These are phyloP conservation scores for Phytopythium mirpurense DNA, from an alignment of 352 stramenopile species.

Conservation along the genomic window DNA sequence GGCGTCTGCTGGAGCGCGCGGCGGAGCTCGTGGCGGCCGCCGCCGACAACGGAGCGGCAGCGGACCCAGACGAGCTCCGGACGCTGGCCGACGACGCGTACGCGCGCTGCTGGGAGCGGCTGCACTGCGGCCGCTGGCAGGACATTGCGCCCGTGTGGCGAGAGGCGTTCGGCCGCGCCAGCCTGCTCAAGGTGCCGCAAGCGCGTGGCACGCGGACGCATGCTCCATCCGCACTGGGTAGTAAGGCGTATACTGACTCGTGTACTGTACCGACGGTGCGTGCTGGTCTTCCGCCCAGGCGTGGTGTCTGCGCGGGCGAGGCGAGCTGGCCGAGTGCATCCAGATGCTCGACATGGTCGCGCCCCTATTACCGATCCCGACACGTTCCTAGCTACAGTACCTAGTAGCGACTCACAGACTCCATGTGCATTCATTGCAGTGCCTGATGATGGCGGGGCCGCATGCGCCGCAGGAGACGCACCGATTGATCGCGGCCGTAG, in stretches of 20 bases:
- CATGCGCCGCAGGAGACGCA: slow-evolving; percentile 37
- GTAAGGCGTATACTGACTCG: too few relatives aligned
- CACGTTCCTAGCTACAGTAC: too few relatives aligned
- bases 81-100: slow-evolving; percentile 30
- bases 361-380: too few relatives aligned
- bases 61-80: slow-evolving; percentile 1
- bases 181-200: slow-evolving; percentile 41
- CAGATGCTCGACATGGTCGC: slow-evolving; percentile 66
- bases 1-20: slow-evolving; percentile 34
- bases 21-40: neutral
- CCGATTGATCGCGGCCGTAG: slow-evolving; percentile 34
- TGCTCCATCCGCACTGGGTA: too few relatives aligned
- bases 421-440: too few relatives aligned
- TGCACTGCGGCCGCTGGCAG: slow-evolving; percentile 77
- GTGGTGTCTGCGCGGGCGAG: slow-evolving; percentile 20
- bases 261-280: too few relatives aligned
- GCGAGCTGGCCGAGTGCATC: slow-evolving; percentile 25
- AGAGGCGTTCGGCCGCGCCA: slow-evolving; percentile 49
- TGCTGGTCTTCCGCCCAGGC: slow-evolving; percentile 11
- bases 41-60: neutral
- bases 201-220: too few relatives aligned
- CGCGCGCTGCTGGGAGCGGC: slow-evolving; percentile 60
- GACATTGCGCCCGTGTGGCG: slow-evolving; percentile 47
- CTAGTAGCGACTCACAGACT: too few relatives aligned
- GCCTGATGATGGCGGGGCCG: slow-evolving; percentile 74